phyloP scores from a whole-genome alignment of 495 filamentous ascomycete genomes.

The Friedmanniomyces simplex region DNA sequence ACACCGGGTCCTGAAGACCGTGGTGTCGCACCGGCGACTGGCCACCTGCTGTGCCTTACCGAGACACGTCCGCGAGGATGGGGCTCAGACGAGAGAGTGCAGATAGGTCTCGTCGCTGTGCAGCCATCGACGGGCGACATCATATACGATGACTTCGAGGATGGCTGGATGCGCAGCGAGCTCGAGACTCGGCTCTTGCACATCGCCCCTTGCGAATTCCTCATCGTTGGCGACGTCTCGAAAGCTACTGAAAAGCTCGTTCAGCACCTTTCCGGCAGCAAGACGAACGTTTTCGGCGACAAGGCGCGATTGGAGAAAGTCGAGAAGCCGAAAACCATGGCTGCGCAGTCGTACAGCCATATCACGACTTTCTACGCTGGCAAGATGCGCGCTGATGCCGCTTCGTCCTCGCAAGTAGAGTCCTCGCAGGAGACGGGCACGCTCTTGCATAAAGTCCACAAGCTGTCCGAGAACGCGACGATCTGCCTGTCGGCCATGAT shows the following conservation, averaged over 20 bases:
- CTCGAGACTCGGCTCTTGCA: conserved; percentile 90
- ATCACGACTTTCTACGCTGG: conserved; percentile 90
- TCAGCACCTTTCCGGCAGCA: conserved; percentile 77
- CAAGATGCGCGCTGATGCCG: conserved; percentile 50
- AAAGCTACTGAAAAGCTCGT: conserved; percentile 91
- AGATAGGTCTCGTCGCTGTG: conserved; percentile 87
- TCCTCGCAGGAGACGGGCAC: conserved; percentile 35
- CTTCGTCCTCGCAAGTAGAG: conserved; percentile 13
- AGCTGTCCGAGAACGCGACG: conserved; percentile 73
- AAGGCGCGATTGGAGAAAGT: conserved; percentile 72
- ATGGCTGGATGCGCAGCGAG: conserved; percentile 96
- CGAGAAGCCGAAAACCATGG: conserved; percentile 67
- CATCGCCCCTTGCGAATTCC: conserved; percentile 89
- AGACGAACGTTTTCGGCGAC: conserved; percentile 89
- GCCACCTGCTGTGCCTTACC: conserved; percentile 87
- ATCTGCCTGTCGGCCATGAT: conserved; percentile 97
- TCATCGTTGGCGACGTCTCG: conserved; percentile 89
- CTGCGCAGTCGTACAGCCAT: conserved; percentile 75
- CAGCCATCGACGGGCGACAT: conserved; percentile 94
- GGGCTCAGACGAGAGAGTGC: conserved; percentile 86
- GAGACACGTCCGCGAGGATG: conserved; percentile 76
- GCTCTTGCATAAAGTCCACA: conserved; percentile 76
- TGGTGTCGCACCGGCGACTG: conserved; percentile 62
- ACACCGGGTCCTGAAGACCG: conserved; percentile 24
- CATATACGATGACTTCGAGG: conserved; percentile 92